phyloP scores from a whole-genome alignment of 1,139 yeast species.

The Scheffersomyces stambukii region DNA sequence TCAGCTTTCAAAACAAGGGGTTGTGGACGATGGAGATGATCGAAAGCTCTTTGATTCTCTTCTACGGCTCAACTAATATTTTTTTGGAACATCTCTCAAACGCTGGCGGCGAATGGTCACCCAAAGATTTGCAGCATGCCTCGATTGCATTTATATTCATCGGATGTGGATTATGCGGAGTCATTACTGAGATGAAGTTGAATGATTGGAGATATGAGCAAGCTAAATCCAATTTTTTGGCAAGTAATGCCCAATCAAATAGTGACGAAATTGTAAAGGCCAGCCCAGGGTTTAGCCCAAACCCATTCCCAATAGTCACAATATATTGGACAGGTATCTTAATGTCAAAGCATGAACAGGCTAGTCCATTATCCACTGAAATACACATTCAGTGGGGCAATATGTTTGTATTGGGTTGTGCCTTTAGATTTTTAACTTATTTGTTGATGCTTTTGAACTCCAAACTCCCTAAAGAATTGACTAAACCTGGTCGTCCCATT shows the following conservation, averaged over 20 bases:
- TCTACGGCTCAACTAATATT: slow-evolving; percentile 84
- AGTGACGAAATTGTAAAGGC: slow-evolving; percentile 26
- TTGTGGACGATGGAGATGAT: slow-evolving; percentile 78
- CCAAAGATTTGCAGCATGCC: slow-evolving; percentile 91
- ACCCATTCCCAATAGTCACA: slow-evolving; percentile 90
- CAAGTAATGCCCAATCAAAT: slow-evolving; percentile 5
- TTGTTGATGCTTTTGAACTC: slow-evolving; percentile 45
- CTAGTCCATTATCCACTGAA: slow-evolving; percentile 67
- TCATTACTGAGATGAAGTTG: slow-evolving; percentile 64
- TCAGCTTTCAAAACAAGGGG: slow-evolving; percentile 47
- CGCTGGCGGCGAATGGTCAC: slow-evolving; percentile 82
- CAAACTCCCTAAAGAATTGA: slow-evolving; percentile 21
- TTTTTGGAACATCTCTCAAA: slow-evolving; percentile 77
- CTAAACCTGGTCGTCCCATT: slow-evolving; percentile 59
- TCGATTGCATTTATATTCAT: slow-evolving; percentile 92
- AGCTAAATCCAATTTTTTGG: slow-evolving; percentile 22
- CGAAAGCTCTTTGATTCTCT: slow-evolving; percentile 73
- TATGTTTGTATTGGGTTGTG: slow-evolving; percentile 71
- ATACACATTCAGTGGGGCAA: slow-evolving; percentile 93
- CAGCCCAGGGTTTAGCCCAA: slow-evolving; percentile 74
- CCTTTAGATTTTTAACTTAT: slow-evolving; percentile 70
- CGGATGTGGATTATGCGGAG: slow-evolving; percentile 91
- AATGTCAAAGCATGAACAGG: slow-evolving; percentile 93
- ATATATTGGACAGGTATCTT: slow-evolving; percentile 96
- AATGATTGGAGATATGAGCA: slow-evolving; percentile 43